Evolutionary conservation across 306 rosid genomes (phyloP).

Genomic region (Fragaria iinumae): DNA sequence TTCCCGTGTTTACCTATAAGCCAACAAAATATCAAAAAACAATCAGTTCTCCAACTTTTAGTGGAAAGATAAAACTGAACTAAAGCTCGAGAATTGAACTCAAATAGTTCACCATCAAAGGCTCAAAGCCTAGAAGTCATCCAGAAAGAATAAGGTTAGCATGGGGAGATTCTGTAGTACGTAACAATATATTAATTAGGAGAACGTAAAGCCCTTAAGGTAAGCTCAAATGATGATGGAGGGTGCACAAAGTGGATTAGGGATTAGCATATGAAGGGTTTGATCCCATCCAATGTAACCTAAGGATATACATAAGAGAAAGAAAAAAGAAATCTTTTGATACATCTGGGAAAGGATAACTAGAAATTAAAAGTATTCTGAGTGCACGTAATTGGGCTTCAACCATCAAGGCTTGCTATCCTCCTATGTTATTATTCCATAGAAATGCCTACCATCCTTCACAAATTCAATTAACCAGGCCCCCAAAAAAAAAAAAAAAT

Average conservation of each 20-base stretch:
- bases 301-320: not conserved
- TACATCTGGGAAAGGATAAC: not conserved
- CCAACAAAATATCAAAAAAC: conserved; percentile 12
- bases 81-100: not conserved
- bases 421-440: not conserved
- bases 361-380: not conserved
- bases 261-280: not conserved
- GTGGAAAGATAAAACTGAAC: not conserved
- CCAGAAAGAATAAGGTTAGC: not conserved
- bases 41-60: not conserved
- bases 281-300: not conserved
- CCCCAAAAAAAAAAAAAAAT: too few species aligned
- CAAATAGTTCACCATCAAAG: not conserved
- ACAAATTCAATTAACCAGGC: not conserved
- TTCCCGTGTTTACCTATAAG: conserved; percentile 84
- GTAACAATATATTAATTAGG: not conserved
- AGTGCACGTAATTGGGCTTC: not conserved
- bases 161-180: not conserved
- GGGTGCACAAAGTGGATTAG: not conserved
- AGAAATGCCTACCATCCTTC: not conserved
- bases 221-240: not conserved
- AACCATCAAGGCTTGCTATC: not conserved
- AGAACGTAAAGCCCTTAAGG: not conserved
- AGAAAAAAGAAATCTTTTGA: not conserved
- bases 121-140: not conserved